A percentile compares a stretch with the other conserved stretches of the same genome.
phyloP scores from a whole-genome alignment of 805 yeast species.

The Zygoascus flipseniorum region DNA sequence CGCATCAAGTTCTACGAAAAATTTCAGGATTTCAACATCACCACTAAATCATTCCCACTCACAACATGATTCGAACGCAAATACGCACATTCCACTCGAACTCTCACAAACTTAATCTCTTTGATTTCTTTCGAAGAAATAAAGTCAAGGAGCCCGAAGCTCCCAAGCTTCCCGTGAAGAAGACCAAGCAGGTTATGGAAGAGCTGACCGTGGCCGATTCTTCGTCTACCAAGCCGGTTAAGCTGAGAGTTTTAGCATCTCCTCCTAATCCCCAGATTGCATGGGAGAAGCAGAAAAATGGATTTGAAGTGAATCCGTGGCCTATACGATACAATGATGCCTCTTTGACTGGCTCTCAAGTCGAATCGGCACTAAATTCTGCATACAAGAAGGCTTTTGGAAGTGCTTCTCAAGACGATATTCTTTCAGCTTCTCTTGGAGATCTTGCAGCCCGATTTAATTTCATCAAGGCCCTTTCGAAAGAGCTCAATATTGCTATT shows the following conservation, averaged over 20 bases:
- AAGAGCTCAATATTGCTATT: conserved; percentile 41
- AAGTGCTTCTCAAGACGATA: not conserved
- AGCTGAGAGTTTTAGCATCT: conserved; percentile 18
- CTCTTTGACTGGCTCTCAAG: conserved; percentile 12
- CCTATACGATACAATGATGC: conserved; percentile 21
- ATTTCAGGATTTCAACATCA: not conserved
- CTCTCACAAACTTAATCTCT: conserved; percentile 3
- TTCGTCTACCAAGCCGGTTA: conserved; percentile 5
- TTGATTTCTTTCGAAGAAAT: conserved; percentile 15
- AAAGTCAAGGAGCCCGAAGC: conserved; percentile 4
- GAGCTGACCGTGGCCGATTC: conserved; percentile 4
- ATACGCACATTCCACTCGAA: not conserved
- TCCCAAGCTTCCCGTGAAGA: conserved; percentile 7
- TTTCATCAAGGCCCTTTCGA: conserved; percentile 41
- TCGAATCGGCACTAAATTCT: conserved; percentile 4
- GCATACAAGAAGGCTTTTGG: conserved; percentile 4
- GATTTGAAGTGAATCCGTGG: conserved; percentile 22
- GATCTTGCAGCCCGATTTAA: conserved; percentile 44
- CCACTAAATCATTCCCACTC: not conserved
- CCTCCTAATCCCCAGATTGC: conserved; percentile 11
- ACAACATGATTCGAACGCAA: not conserved
- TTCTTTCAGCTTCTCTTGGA: conserved; percentile 19
- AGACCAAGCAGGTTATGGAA: conserved; percentile 18
- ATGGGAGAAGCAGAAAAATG: conserved; percentile 12
- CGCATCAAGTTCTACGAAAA: not conserved